phyloP scores from a whole-genome alignment of 139 green algal species.

The Mesotaenium endlicherianum region DNA sequence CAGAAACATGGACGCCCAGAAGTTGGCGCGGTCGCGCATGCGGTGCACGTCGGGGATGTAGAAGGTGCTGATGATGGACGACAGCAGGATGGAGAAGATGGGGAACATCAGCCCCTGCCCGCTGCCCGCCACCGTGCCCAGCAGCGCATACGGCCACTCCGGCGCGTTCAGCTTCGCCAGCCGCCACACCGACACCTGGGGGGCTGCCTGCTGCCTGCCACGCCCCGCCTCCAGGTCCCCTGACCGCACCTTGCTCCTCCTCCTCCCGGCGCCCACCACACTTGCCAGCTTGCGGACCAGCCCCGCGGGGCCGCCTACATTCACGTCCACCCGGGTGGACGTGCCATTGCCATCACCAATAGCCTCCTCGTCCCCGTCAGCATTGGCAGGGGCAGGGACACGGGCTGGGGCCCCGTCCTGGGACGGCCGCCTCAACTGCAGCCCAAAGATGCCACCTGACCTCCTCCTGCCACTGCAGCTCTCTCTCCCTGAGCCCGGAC shows the following conservation, averaged over 20 bases:
- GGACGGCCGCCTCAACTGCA: too few relatives aligned
- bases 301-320: too few relatives aligned
- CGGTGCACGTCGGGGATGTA: conserved; percentile 26
- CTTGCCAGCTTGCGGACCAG: not conserved
- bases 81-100: conserved; percentile 51
- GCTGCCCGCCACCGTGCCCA: conserved; percentile 22
- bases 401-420: too few relatives aligned
- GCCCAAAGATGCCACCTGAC: too few relatives aligned
- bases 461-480: too few relatives aligned
- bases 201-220: not conserved
- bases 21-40: conserved; percentile 23
- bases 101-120: conserved; percentile 51
- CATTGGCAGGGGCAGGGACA: too few relatives aligned
- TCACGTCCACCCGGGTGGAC: too few relatives aligned
- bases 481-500: too few relatives aligned
- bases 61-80: conserved; percentile 48
- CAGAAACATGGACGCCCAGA: conserved; percentile 46
- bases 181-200: conserved; percentile 7
- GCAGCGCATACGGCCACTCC: conserved; percentile 30
- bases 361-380: too few relatives aligned
- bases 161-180: conserved; percentile 18
- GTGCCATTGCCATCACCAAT: too few relatives aligned
- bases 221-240: not conserved
- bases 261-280: not conserved
- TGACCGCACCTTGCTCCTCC: not conserved